Percentiles rank a stretch among this genome's conserved stretches.
phyloP scores from a whole-genome alignment of 441 rosid genomes.

The Croton laevigatus region DNA sequence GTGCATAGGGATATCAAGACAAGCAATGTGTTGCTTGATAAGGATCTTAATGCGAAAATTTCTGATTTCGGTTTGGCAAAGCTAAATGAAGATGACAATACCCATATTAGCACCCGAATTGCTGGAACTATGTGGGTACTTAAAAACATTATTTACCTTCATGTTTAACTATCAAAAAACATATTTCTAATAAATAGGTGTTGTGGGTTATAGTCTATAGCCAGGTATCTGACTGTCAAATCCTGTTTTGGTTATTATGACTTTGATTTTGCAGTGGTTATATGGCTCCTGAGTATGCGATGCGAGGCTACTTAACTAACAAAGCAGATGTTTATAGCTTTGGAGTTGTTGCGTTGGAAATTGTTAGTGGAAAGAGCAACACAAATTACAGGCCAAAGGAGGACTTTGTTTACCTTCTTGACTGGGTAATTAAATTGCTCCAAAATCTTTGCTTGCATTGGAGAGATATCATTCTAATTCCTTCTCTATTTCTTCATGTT shows the following conservation, averaged over 20 bases:
- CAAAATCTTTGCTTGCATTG: background rate
- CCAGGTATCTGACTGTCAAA: background rate
- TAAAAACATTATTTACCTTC: background rate
- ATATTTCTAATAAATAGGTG: no score
- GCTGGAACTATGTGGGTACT: slow-evolving; percentile 84
- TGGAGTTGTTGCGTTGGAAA: slow-evolving; percentile 44
- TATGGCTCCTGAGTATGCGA: slow-evolving; percentile 76
- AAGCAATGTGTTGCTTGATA: slow-evolving; percentile 76
- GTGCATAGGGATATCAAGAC: slow-evolving; percentile 90
- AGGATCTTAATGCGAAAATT: slow-evolving; percentile 70
- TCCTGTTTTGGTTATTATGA: background rate
- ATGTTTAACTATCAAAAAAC: background rate
- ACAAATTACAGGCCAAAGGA: slow-evolving; percentile 76
- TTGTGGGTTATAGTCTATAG: no score
- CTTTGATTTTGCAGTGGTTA: slow-evolving; percentile 43
- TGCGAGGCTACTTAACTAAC: slow-evolving; percentile 48
- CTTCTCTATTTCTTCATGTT: background rate
- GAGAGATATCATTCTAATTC: background rate
- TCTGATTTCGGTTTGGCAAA: slow-evolving; percentile 87
- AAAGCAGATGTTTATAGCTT: slow-evolving; percentile 49
- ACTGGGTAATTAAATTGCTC: slow-evolving; percentile 47
- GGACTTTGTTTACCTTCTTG: slow-evolving; percentile 78
- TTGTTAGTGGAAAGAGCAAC: slow-evolving; percentile 69
- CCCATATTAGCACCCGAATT: slow-evolving; percentile 71
- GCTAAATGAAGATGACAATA: slow-evolving; percentile 64